phyloP scores from a whole-genome alignment of 139 green algal genomes.

The Tetratostichococcus sp. region DNA sequence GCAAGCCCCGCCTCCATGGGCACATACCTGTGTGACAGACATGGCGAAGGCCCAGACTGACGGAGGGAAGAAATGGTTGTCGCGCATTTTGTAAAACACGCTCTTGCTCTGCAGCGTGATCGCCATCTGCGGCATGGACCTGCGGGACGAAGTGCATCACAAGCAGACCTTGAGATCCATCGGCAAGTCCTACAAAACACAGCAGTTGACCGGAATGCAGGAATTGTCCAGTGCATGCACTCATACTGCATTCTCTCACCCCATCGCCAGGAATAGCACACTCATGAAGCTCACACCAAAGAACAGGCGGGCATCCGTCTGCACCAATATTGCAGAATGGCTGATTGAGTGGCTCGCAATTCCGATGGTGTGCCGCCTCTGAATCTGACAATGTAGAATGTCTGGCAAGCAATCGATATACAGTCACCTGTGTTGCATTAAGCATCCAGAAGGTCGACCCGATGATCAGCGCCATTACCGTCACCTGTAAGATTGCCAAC shows the following conservation, averaged over 20 bases:
- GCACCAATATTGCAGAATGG: too few relatives aligned
- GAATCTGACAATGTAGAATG: too few relatives aligned
- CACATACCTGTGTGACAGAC: constrained; percentile 27
- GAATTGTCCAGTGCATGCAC: too few relatives aligned
- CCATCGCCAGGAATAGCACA: constrained; percentile 53
- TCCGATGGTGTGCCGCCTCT: too few relatives aligned
- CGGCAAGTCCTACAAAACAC: too few relatives aligned
- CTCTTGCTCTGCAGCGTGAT: constrained; percentile 49
- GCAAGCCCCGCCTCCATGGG: too few relatives aligned
- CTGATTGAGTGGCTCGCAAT: too few relatives aligned
- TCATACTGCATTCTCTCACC: neutral
- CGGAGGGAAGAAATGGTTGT: constrained; percentile 64
- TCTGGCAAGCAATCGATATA: too few relatives aligned
- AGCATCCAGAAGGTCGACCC: constrained; percentile 43
- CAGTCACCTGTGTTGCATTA: constrained; percentile 2
- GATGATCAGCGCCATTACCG: constrained; percentile 46
- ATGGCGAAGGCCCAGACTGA: constrained; percentile 36
- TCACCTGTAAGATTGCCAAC: too few relatives aligned
- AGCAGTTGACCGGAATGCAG: too few relatives aligned
- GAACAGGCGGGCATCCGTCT: constrained; percentile 30
- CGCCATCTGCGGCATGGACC: constrained; percentile 40
- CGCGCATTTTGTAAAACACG: constrained; percentile 81
- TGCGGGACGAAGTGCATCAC: neutral
- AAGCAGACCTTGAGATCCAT: too few relatives aligned
- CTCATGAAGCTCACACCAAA: constrained; percentile 48